Evolutionary conservation across 306 rosid genomes (phyloP), one percentile per base, ranked within the genome.

Genomic region (Prunus dulcis): DNA sequence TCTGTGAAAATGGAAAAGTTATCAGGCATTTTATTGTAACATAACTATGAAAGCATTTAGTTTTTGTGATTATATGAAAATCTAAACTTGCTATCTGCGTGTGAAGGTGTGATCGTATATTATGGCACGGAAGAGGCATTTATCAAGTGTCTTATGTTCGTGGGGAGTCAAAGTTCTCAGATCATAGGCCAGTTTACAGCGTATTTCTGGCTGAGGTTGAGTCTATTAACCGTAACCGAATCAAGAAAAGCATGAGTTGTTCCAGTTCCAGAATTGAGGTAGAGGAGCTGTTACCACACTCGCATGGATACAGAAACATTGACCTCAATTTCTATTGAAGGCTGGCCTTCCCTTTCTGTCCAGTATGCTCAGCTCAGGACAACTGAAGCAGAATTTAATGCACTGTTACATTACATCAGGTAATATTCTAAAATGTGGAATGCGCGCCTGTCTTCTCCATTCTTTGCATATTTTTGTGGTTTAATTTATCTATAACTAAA

Each of bases 131-230:
- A 82, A 83, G 88, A 85, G 99, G 99, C 75, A 82, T 96, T 74
- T 85, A 46, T 63, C 99, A 96, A 63, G 71, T 96, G 84, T 91
- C 93, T 46, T 96, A 96, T 73, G 96, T 92, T 74, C 93, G 99
- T 49, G 98, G 99, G 19, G 99, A 96, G 76, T 92, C 99, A 12
- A 89, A 88, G 56, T 96, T 96, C 88, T 96, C 99, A 3, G 99
- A 96, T 86, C 99, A 96, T 72, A 88, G 99, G 77, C 98, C 98
- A 67, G 99, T 96, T 74, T 93, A 87, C 64, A 80, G 97, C 57
- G 75, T 89, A 25, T 96, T 96, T 77, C 64, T 83, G 78, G 98
- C 93, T 20, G 97, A 92, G 84, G 93, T 92, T 5, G 97, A 90
- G 83, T 89, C 93, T 65, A 52, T 89, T 73, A 91, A 86, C 78